Percentiles rank a stretch among this genome's conserved stretches.
Conservation (phyloP, 345 rosid species). For the Lenwebbia sp. region DNA sequence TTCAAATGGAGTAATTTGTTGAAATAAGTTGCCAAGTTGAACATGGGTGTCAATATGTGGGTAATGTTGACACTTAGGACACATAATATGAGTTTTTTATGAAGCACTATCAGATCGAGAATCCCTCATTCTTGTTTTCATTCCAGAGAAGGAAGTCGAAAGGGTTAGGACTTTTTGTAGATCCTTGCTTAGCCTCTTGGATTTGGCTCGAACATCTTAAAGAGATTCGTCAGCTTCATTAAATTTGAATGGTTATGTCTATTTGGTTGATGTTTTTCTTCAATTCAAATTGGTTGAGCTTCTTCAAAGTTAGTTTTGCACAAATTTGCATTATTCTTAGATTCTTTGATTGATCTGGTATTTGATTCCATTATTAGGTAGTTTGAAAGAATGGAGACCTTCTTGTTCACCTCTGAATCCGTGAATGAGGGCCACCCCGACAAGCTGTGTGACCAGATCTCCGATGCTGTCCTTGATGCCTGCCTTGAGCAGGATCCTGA, state of each 20-base stretch:
- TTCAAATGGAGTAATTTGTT: background rate
- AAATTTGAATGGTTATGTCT: background rate
- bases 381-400: slow-evolving; percentile 52
- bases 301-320: background rate
- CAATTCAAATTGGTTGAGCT: background rate
- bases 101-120: background rate
- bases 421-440: slow-evolving; percentile 85
- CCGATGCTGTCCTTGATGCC: slow-evolving; percentile 74
- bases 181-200: background rate
- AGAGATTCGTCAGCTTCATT: background rate
- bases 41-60: background rate
- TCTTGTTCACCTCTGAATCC: slow-evolving; percentile 68
- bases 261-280: background rate
- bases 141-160: background rate
- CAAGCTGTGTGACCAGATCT: slow-evolving; percentile 75
- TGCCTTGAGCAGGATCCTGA: slow-evolving; percentile 72
- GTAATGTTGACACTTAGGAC: background rate
- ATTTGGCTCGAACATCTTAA: background rate
- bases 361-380: background rate
- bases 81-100: background rate
- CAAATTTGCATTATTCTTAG: background rate
- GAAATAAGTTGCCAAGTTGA: background rate
- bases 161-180: background rate
- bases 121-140: background rate
- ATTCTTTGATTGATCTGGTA: background rate